phyloP scores from a whole-genome alignment of 2,329 filamentous ascomycete species.

The Pseudocercospora macadamiae region DNA sequence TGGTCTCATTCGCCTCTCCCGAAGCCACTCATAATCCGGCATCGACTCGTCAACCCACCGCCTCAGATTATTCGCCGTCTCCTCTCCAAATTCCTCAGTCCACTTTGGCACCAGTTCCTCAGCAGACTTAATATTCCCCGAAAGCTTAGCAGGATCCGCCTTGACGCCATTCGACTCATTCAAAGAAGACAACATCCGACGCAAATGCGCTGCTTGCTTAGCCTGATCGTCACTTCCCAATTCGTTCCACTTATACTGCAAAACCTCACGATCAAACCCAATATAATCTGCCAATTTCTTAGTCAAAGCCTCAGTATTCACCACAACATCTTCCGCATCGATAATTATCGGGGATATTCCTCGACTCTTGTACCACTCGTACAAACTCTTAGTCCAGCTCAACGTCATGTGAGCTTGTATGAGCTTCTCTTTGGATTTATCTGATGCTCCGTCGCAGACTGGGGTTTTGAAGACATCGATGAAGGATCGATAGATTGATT shows the following conservation, averaged over 20 bases:
- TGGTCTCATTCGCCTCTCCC: constrained; percentile 10
- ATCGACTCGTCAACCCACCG: constrained; percentile 2
- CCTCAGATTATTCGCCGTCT: background rate
- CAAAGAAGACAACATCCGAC: constrained; percentile 5
- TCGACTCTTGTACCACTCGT: constrained; percentile 12
- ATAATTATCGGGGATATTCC: constrained; percentile 7
- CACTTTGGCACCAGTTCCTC: constrained; percentile 7
- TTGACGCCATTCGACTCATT: constrained; percentile 5
- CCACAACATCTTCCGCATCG: constrained; percentile 11
- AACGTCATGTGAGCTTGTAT: constrained; percentile 1
- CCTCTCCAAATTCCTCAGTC: constrained; percentile 6
- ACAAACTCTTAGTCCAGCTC: constrained; percentile 5
- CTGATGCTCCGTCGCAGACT: background rate
- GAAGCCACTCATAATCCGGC: constrained; percentile 12
- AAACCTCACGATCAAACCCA: background rate
- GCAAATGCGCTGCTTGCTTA: constrained; percentile 1
- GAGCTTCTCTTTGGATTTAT: background rate
- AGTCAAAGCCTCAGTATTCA: background rate
- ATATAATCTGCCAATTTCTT: constrained; percentile 10
- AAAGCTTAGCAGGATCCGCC: background rate
- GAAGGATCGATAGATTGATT: constrained; percentile 3
- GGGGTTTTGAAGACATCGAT: constrained; percentile 8
- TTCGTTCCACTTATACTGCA: constrained; percentile 10
- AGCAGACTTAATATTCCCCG: background rate
- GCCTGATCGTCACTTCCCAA: background rate